Evolutionary conservation across 2,329 filamentous ascomycete species (phyloP), one percentile per base, ranked within the genome.

Genomic region (Paecilomyces niveus): DNA sequence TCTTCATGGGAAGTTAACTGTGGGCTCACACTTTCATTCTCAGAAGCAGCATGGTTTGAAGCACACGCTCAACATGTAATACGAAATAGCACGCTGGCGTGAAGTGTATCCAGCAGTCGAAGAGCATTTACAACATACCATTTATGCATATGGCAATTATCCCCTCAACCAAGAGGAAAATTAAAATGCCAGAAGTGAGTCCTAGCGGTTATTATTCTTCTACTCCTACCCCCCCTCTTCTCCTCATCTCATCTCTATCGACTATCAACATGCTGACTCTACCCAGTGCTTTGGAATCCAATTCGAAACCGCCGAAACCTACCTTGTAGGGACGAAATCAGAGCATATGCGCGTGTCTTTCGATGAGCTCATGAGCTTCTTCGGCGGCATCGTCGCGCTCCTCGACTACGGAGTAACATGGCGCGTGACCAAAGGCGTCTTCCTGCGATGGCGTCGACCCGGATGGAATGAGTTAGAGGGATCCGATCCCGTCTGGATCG

Each of bases 261-360:
- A 18, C 13, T 8, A 33, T 33, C 32, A 33, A 7, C 10, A 15
- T 39, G 15, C 15, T 45, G 18, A 45, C 39, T 7, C n/a, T 18
- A n/a, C n/a, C 7, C 9, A 52, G 33, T 21, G 32, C 11, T 65
- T 65, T 58, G 58, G 51, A 24, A 63, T 65, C 39, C 63, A 65
- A 59, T 64, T 65, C 51, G 63, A 65, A 29, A 57, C 62, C 24
- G 62, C 62, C 7, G 63, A 62, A 24, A 62, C 60, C 52, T 65
- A 65, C 56, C 61, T 64, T 32, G 61, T 65, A 57, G 63, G 63
- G 45, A 65, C 63, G 11, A 56, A 57, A 9, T 60, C 57, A 11
- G 57, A 60, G 13, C 62, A 65, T 54, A 60, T 65, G 54, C 62
- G 64, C 57, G 32, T 65, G 15, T 54, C 62, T 24, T 65, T 64